Evolutionary conservation across 2,329 filamentous ascomycete genomes (phyloP), one percentile per base, ranked within the genome.

Genomic region (Pyrenophora graminea): DNA sequence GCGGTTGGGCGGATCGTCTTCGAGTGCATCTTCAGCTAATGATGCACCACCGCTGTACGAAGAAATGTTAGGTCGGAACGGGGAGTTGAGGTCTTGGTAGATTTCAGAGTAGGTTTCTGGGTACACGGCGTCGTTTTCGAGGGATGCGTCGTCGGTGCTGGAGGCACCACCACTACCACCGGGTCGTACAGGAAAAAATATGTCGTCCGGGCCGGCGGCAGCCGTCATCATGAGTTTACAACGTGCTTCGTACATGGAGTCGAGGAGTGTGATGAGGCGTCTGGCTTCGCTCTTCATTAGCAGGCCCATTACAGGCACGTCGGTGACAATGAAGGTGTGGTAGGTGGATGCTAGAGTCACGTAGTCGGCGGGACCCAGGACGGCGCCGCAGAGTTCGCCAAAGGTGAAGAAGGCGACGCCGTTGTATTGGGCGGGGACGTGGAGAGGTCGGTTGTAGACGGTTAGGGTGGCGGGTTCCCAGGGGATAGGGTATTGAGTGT

Each of bases 261-360:
- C 89, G 1, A 93, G 80, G 1, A 94, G 79, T 0, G 88, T 92
- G 66, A 93, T 93, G 67, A 94, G 85, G 9, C 90, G 82, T 4
- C 89, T 80, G 1, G 90, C 90, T 74, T 93, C 89, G 68, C 92
- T 93, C 72, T 91, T 93, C 69, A 86, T 85, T 1, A 84, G 73
- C 2, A 86, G 70, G 0, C 83, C 85, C 10, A 94, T 76, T 13
- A 88, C 68, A 0, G 90, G 89, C 1, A 93, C 79, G 17, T 85
- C 75, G 59, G 88, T 86, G 39, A 93, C 77, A 66, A 93, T 84
- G 54, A 93, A 81, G 0, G 89, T 92, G 71, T 92, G 88, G 69
- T 87, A 93, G 13, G 83, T 88, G 1, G 88, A 91, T 1, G 89
- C 88, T 68, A 94, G 82, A 1, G 87, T 88, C 47, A 92, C 88